Base-by-base conservation (phyloP, 495 filamentous ascomycete species). In the Terfezia claveryi region DNA sequence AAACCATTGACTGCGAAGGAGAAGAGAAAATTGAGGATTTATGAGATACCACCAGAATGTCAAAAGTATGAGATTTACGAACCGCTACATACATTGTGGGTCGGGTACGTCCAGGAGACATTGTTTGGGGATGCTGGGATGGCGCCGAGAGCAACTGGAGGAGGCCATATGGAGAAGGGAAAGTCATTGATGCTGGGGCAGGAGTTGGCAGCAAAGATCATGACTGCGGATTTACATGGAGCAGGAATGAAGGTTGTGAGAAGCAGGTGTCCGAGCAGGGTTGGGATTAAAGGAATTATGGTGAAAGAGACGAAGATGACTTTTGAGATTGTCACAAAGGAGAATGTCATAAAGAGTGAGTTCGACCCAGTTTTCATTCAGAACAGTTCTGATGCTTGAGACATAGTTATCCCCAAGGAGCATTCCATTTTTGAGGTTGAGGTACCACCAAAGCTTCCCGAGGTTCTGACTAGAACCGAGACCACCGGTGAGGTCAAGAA, bases 201-300 rank as follows among this genome's bases (percentile, higher is more conserved):
- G 41, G 41, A 46, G 41, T 9, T 46, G 41, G 41, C 14, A 6
- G 41, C 41, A 46, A 46, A 46, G 17, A 20, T 46, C 14, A 46
- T 46, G 41, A 6, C 14, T 46, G 41, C 41, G 41, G 91, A 98
- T 67, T 92, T 80, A 61, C 91, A 95, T 67, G 91, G 91, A 0
- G 87, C 89, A 16, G 70, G 79, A 66, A 65, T 95, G 12, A 80
- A 87, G 73, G 83, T 96, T 36, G 82, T 89, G 56, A 69, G 88
- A 56, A 85, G 84, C 66, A 64, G 77, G 52, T 94, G 85, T 71
- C 77, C 80, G 46, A 78, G 82, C 46, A 70, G 88, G 54, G 91
- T 98, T 5, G 89, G 91, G 0, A 62, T 87, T 49, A 76, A 70
- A 60, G 91, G 91, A 12, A 87, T 95, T 63, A 83, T 95, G 61